Evolutionary conservation across 192 early-diverging fungal genomes (phyloP).

Genomic region (Obelidium mucronatum): DNA sequence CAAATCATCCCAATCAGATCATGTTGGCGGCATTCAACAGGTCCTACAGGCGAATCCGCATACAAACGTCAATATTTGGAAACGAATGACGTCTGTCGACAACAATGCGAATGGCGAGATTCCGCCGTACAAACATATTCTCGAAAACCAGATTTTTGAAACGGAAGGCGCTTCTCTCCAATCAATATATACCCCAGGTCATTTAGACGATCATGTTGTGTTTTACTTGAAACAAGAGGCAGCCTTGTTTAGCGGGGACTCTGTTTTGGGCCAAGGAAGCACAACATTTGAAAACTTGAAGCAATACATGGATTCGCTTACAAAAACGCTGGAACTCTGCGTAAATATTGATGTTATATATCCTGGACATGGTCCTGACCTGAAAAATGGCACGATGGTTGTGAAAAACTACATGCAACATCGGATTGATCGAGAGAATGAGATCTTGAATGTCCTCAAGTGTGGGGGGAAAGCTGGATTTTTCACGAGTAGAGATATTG

Average conservation of each 20-base stretch:
- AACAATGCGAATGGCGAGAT: slow-evolving; percentile 21
- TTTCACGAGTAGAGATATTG: slow-evolving; percentile 10
- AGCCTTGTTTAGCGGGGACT: slow-evolving; percentile 80
- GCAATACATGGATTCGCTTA: slow-evolving; percentile 74
- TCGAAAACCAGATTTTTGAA: slow-evolving; percentile 68
- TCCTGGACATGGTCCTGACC: slow-evolving; percentile 82
- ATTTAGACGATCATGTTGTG: slow-evolving; percentile 79
- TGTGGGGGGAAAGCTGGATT: not conserved
- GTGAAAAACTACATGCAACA: slow-evolving; percentile 82
- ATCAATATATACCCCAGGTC: slow-evolving; percentile 82
- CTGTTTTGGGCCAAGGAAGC: slow-evolving; percentile 84
- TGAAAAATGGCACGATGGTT: slow-evolving; percentile 67
- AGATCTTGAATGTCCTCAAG: slow-evolving; percentile 57
- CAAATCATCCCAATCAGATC: slow-evolving; percentile 52
- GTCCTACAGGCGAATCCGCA: slow-evolving; percentile 9
- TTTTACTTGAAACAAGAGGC: slow-evolving; percentile 74
- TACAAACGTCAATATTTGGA: slow-evolving; percentile 7
- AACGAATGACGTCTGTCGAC: slow-evolving; percentile 11
- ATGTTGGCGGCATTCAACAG: slow-evolving; percentile 72
- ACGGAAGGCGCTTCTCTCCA: slow-evolving; percentile 66
- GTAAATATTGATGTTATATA: slow-evolving; percentile 57
- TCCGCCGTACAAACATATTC: slow-evolving; percentile 46
- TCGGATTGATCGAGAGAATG: slow-evolving; percentile 74
- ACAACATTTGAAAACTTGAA: slow-evolving; percentile 78
- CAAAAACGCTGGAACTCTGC: slow-evolving; percentile 47